These are phyloP conservation scores for Bassia scoparia DNA, from an alignment of 148 eudicot genomes.

Conservation along the genomic window DNA sequence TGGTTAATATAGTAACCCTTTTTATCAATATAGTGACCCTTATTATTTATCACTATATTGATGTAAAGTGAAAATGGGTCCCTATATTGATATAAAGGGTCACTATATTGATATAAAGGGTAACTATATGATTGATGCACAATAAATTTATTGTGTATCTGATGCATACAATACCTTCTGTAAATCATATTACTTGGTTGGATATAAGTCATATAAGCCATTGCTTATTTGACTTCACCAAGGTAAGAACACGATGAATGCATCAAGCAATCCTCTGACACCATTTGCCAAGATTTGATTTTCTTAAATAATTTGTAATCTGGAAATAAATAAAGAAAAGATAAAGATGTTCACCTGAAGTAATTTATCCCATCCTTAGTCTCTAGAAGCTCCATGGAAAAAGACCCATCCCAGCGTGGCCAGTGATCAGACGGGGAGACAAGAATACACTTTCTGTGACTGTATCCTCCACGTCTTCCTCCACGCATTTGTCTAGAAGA, in stretches of 20 bases:
- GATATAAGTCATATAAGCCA: too few species aligned
- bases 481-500: slow-evolving; percentile 66
- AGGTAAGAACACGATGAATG: background rate
- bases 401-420: slow-evolving; percentile 97
- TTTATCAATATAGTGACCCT: too few species aligned
- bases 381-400: slow-evolving; percentile 90
- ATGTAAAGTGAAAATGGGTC: too few species aligned
- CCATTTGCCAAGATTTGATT: background rate
- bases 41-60: too few species aligned
- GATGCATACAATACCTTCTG: too few species aligned
- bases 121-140: too few species aligned
- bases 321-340: background rate
- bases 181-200: too few species aligned
- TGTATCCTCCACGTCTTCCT: slow-evolving; percentile 72
- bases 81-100: too few species aligned
- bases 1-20: too few species aligned
- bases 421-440: slow-evolving; percentile 86
- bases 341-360: slow-evolving; percentile 48
- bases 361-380: slow-evolving; percentile 57
- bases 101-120: too few species aligned
- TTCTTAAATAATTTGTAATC: background rate
- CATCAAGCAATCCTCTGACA: background rate
- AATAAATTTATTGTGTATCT: too few species aligned
- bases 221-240: too few species aligned
- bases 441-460: slow-evolving; percentile 61